Evolutionary conservation across 1,139 yeast genomes (phyloP).

Genomic region (Yamadazyma blattariae): DNA sequence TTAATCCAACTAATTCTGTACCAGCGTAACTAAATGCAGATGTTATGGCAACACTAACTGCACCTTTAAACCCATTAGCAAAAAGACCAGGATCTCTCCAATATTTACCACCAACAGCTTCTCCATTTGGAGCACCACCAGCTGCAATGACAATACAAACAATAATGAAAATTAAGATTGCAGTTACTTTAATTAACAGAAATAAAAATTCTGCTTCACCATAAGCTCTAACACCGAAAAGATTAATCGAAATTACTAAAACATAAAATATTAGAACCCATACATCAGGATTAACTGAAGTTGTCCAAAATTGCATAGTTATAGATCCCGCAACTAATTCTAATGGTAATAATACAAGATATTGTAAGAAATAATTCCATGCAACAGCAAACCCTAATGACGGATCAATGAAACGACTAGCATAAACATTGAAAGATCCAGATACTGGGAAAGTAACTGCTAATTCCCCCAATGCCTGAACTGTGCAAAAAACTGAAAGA

Average conservation of each 20-base stretch:
- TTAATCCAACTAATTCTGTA: conserved; percentile 40
- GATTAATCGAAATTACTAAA: conserved; percentile 32
- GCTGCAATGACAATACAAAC: conserved; percentile 39
- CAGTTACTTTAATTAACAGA: conserved; percentile 34
- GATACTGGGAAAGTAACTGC: conserved; percentile 38
- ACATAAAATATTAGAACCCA: conserved; percentile 40
- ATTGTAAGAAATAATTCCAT: conserved; percentile 44
- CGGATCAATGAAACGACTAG: conserved; percentile 39
- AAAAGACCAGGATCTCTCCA: conserved; percentile 44
- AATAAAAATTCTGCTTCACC: conserved; percentile 46
- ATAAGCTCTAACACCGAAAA: conserved; percentile 41
- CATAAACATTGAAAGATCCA: conserved; percentile 39
- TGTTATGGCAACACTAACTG: conserved; percentile 38
- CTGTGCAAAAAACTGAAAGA: conserved; percentile 27
- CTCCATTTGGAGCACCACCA: conserved; percentile 39
- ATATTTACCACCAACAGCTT: conserved; percentile 35
- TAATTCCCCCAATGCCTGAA: conserved; percentile 43
- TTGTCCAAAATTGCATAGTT: conserved; percentile 40
- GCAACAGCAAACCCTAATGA: conserved; percentile 43
- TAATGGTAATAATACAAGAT: conserved; percentile 29
- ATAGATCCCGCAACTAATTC: conserved; percentile 42
- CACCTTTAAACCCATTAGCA: conserved; percentile 44
- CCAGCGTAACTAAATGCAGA: conserved; percentile 45
- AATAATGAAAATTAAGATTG: conserved; percentile 41
- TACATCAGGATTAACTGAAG: conserved; percentile 34